Percentiles rank a stretch among this genome's conserved stretches.
These are phyloP conservation scores for Fistulinella cinereoalba DNA, from an alignment of 1,284 basidiomycete genomes.

Conservation along the genomic window DNA sequence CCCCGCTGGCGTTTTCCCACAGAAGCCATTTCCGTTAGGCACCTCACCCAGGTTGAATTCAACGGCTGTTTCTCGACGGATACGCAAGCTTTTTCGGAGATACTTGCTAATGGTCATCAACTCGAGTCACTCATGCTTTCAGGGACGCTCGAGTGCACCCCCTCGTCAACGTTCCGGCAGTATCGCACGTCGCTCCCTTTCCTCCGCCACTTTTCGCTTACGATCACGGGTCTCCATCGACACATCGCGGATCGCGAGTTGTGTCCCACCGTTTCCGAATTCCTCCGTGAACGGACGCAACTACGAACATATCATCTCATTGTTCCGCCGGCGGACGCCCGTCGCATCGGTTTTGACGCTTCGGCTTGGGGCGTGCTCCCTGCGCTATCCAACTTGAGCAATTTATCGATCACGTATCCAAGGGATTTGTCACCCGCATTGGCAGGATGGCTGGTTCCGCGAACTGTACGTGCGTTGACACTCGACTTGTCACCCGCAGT, in stretches of 20 bases:
- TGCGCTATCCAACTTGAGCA: conserved; percentile 46
- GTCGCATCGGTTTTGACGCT: conserved; percentile 61
- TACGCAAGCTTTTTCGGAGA: conserved; percentile 52
- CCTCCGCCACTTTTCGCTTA: conserved; percentile 60
- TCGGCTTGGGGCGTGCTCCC: conserved; percentile 70
- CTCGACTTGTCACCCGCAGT: conserved; percentile 43
- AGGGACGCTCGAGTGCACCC: conserved; percentile 48
- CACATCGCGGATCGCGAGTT: conserved; percentile 55
- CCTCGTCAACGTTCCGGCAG: conserved; percentile 50
- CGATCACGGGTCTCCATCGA: conserved; percentile 44
- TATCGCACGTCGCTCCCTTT: conserved; percentile 47
- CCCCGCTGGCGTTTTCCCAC: conserved; percentile 56
- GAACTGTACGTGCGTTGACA: conserved; percentile 51
- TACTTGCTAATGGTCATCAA: conserved; percentile 58
- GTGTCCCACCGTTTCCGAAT: conserved; percentile 65
- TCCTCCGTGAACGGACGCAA: conserved; percentile 55
- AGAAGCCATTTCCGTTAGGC: conserved; percentile 52
- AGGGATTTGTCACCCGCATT: conserved; percentile 59
- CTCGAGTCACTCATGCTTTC: conserved; percentile 58
- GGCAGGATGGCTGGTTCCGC: conserved; percentile 65
- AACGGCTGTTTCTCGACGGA: conserved; percentile 52
- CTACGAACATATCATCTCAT: conserved; percentile 53
- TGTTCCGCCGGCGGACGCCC: conserved; percentile 48
- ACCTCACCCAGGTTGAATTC: conserved; percentile 63
- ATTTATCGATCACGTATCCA: conserved; percentile 59